Evolutionary conservation across 768 basidiomycete genomes (phyloP), one percentile per base, ranked within the genome.

Genomic region (Phlebiopsis gigantea): DNA sequence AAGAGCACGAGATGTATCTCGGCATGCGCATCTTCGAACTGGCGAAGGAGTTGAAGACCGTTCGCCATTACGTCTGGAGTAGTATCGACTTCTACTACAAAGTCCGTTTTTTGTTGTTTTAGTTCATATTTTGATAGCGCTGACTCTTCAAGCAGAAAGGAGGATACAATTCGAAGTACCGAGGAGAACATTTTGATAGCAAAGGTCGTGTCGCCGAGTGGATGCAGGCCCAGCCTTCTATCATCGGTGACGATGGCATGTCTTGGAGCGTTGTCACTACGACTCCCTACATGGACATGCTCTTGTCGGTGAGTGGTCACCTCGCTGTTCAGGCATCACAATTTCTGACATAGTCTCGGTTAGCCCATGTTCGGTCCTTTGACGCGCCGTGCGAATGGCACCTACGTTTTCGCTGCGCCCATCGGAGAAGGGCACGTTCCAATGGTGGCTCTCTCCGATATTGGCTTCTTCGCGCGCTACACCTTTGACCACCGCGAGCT

Each of bases 1-100:
- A 72, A 59, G 62, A 73, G 57, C 67, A 66, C 44, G 74, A 75
- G 61, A 68, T 72, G 1, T 64, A 73, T 67, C 48, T 62, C 25
- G 74, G 72, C 1, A 69, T 76, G 52, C 68, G 71, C 54, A 72
- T 76, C 9, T 76, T 71, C 55, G 75, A 76, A 56, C 61, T 63
- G 7, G 72, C 74, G 4, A 66, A 72, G 46, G 65, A 67, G 26
- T 65, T 60, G 12, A 57, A 59, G 12, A 57, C 69, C 19, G 60
- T 72, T 59, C 62, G 69, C 22, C 75, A 76, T 59, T 71, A 71
- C 39, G 68, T 76, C 26, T 76, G 69, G 68, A 72, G 73, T 58
- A 72, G 66, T 52, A 58, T 76, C 15, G 72, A 74, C 50, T 75
- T 74, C 57, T 63, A 62, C 7, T 63, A 64, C 62, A 75, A 73